These are phyloP conservation scores for Tulasnella sp. DNA, from an alignment of 768 basidiomycete genomes.

Conservation along the genomic window DNA sequence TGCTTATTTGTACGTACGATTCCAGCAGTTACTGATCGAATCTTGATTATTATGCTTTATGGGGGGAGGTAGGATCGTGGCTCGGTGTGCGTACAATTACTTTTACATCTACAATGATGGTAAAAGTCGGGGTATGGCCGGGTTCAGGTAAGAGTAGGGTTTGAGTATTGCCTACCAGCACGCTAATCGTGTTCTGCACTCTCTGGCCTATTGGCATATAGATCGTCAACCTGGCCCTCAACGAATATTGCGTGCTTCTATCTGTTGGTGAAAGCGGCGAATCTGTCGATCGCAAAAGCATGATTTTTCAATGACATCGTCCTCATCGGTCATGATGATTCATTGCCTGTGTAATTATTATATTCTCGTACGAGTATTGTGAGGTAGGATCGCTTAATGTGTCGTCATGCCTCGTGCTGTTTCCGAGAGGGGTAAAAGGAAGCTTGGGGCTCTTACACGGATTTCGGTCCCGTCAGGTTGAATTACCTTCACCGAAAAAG, in stretches of 20 bases:
- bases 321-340: too few species aligned
- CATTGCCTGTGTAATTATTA: too few species aligned
- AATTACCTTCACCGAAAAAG: neutral
- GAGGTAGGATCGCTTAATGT: too few species aligned
- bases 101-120: neutral
- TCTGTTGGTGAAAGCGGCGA: neutral
- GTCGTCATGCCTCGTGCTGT: too few species aligned
- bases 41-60: too few species aligned
- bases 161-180: neutral
- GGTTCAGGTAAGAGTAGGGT: neutral
- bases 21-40: neutral
- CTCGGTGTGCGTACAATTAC: neutral
- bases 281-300: neutral
- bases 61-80: neutral
- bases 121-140: neutral
- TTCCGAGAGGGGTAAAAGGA: too few species aligned
- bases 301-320: neutral
- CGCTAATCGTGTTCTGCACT: neutral
- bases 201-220: neutral
- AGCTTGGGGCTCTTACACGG: too few species aligned
- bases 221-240: neutral
- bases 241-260: neutral
- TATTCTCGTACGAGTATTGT: too few species aligned
- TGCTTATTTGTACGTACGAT: neutral
- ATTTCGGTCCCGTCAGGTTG: too few species aligned